Evolutionary conservation across 208 protist genomes (phyloP).

Genomic region (Leishmania guyanensis): DNA sequence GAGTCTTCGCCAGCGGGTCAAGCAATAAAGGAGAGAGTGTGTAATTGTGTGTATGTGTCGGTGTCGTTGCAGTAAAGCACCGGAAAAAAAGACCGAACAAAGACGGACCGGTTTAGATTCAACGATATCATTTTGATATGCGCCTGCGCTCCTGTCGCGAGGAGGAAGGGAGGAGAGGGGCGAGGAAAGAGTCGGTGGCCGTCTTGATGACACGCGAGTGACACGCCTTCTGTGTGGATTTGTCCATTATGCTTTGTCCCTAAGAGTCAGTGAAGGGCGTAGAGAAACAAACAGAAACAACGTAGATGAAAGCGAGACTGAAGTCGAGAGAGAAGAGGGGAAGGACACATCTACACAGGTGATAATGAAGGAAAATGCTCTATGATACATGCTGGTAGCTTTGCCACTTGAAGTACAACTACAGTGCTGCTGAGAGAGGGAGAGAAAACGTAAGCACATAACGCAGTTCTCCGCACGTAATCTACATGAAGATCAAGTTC

Average conservation of each 20-base stretch:
- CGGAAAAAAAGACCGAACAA: neutral
- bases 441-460: slow-evolving; percentile 6
- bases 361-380: neutral
- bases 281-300: slow-evolving; percentile 1
- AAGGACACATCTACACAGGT: neutral
- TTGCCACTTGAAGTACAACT: neutral
- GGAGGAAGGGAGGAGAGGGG: neutral
- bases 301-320: neutral
- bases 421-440: neutral
- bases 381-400: neutral
- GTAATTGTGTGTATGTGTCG: neutral
- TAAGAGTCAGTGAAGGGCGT: neutral
- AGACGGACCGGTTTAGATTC: neutral
- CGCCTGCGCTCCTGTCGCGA: neutral
- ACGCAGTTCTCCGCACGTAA: neutral
- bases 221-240: neutral
- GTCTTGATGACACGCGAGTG: neutral
- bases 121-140: neutral
- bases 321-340: neutral
- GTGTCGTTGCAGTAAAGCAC: neutral
- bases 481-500: neutral
- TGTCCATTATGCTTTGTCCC: neutral
- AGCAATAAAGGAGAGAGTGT: neutral
- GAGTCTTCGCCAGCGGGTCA: neutral
- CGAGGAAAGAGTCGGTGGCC: neutral